Evolutionary conservation across 371 early-diverging fungal genomes (phyloP).

Genomic region (Circinella umbellata): DNA sequence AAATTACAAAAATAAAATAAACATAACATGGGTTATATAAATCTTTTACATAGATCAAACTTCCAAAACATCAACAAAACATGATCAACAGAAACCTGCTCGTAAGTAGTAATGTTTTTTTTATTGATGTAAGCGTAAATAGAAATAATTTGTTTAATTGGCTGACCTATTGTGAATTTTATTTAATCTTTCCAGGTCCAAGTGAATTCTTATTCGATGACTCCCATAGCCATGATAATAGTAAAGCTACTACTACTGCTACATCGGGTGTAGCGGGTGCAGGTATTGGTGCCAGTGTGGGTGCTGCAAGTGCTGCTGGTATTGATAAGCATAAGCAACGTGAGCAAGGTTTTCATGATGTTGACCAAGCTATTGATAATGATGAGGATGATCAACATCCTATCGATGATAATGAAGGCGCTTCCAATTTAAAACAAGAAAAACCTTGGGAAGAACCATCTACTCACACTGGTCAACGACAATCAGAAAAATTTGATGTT

Average conservation of each 20-base stretch:
- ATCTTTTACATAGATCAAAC: too few relatives aligned
- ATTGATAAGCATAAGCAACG: background rate
- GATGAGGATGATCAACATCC: background rate
- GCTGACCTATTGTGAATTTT: too few relatives aligned
- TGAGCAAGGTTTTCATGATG: background rate
- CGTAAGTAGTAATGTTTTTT: too few relatives aligned
- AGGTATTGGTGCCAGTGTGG: background rate
- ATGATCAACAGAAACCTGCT: too few relatives aligned
- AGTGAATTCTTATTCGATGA: constrained; percentile 1
- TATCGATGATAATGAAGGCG: too few relatives aligned
- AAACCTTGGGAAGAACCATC: too few relatives aligned
- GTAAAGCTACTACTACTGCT: background rate
- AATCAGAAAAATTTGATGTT: background rate
- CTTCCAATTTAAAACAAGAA: too few relatives aligned
- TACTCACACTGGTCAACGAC: background rate
- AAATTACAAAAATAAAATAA: background rate
- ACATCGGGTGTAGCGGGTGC: background rate
- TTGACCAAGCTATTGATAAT: background rate
- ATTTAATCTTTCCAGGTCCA: background rate
- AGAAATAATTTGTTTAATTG: background rate
- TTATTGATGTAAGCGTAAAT: too few relatives aligned
- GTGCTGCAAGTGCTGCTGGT: background rate
- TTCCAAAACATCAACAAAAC: too few relatives aligned
- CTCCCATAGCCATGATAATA: background rate
- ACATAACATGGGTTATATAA: too few relatives aligned